Percentiles rank a stretch among this genome's conserved stretches.
These are phyloP conservation scores for Botrytis byssoidea DNA, from an alignment of 2,329 filamentous ascomycete species.

Conservation along the genomic window DNA sequence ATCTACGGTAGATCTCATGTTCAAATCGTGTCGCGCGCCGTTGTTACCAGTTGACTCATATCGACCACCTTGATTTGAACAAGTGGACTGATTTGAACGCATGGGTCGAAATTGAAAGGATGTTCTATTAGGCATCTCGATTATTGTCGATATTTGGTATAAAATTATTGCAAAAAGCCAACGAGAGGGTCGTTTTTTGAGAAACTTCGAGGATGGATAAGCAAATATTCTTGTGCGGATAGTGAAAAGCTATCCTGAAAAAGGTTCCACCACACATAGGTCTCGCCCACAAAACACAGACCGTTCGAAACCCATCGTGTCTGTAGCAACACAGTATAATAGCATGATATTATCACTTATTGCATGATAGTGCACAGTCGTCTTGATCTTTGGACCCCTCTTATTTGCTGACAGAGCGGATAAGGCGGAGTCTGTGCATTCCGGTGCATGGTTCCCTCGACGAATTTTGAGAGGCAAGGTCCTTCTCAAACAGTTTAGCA, in stretches of 20 bases:
- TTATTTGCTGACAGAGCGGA: background rate
- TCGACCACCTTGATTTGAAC: background rate
- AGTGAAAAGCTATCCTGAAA: background rate
- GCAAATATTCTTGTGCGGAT: background rate
- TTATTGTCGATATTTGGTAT: background rate
- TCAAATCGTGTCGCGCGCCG: background rate
- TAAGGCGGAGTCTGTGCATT: slow-evolving; percentile 1
- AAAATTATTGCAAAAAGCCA: background rate
- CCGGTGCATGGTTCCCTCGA: background rate
- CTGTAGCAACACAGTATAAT: background rate
- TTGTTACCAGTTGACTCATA: background rate
- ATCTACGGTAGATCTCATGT: background rate
- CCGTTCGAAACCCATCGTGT: background rate
- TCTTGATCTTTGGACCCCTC: background rate
- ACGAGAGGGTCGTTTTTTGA: background rate
- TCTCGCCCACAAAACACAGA: background rate
- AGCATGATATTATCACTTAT: slow-evolving; percentile 14
- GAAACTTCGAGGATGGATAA: background rate
- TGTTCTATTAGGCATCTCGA: background rate
- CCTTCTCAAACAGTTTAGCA: slow-evolving; percentile 14
- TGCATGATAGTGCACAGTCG: slow-evolving; percentile 17
- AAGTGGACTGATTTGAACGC: background rate
- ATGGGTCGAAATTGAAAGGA: background rate
- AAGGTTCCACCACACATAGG: background rate
- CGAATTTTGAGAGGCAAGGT: slow-evolving; percentile 9